Base-by-base conservation (phyloP, 805 yeast species). In the Ogataea neopini region DNA sequence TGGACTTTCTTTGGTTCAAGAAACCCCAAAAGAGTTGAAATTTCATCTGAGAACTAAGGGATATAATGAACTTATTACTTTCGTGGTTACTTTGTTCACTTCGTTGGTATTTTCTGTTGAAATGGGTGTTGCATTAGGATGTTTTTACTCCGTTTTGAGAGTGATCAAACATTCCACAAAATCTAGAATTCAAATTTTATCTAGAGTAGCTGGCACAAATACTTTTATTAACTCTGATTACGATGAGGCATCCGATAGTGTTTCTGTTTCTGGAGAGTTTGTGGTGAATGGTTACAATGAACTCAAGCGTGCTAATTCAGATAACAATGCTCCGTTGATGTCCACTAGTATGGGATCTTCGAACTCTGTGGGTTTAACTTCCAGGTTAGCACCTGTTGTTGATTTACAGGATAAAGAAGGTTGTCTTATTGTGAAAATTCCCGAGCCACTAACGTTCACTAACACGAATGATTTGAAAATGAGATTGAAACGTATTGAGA, bases 371-470 rank as follows among this genome's bases (percentile, higher is more conserved):
- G 39, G 26, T 25, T 30, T 14, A 2, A 14, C 35, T 3, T 17
- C 40, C 13, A 26, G 32, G 14, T 19, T 13, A 25, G 32, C 14
- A 18, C 30, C 37, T 7, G 20, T 32, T 13, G 51, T 58, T 6
- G 67, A 59, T 59, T 67, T 60, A 61, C 68, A 75, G 56, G 77
- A 72, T 33, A 71, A 85, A 41, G 87, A 84, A 54, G 90, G 89
- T 0, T 85, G 90, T 46, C 70, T 91, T 29, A 80, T 89, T 23
- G 85, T 90, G 30, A 85, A 84, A 53, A 79, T 90, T 36, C 90
- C 96, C 0, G 97, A 90, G 60, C 96, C 97, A 1, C 71, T 90
- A 50, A 88, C 91, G 4, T 90, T 90, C 66, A 88, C 96, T 33
- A 90, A 91, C 63, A 77, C 91, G 6, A 85, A 85, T 22, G 95